Evolutionary conservation across 768 basidiomycete genomes (phyloP), one percentile per base, ranked within the genome.

Genomic region (Dentipellis sp.): DNA sequence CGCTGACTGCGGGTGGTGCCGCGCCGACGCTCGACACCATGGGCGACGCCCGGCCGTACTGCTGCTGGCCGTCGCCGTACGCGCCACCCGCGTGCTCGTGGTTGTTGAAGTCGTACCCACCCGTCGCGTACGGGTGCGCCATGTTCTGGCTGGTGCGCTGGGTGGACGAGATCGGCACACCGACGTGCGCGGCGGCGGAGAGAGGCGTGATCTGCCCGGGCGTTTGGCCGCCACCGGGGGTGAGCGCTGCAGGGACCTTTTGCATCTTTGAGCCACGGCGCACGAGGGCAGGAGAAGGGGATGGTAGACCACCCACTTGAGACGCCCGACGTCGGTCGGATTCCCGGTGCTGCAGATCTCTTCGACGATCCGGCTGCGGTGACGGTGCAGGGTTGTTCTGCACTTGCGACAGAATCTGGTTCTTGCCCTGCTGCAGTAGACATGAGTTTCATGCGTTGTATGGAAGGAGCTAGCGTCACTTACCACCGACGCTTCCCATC

Each of bases 211-310:
- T 70, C 63, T 84, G 83, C 40, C 82, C 83, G 22, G 80, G 71
- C 0, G 68, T 59, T 70, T 69, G 19, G 50, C 69, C 74, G 48
- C 66, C 70, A 21, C 78, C 79, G 42, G 85, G 83, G 8, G 77
- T 75, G 53, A 88, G 79, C 55, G 75, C 77, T 53, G 74, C 75
- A 39, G 83, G 86, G 48, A 80, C 68, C 67, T 82, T 81, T 29
- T 82, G 80, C 60, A 82, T 78, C 69, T 86, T 90, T 56, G 86
- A 88, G 45, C 84, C 84, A 64, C 83, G 78, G 40, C 88, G 82
- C 53, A 88, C 84, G 55, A 90, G 78, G 10, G 88, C 89, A 56
- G 89, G 88, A 14, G 90, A 88, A 21, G 87, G 85, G 34, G 86
- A 84, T 14, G 78, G 71, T 50, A 84, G 76, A 60, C 76, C 77